These are phyloP conservation scores for Neofusicoccum cordaticola DNA, from an alignment of 2,329 filamentous ascomycete species.

Conservation along the genomic window DNA sequence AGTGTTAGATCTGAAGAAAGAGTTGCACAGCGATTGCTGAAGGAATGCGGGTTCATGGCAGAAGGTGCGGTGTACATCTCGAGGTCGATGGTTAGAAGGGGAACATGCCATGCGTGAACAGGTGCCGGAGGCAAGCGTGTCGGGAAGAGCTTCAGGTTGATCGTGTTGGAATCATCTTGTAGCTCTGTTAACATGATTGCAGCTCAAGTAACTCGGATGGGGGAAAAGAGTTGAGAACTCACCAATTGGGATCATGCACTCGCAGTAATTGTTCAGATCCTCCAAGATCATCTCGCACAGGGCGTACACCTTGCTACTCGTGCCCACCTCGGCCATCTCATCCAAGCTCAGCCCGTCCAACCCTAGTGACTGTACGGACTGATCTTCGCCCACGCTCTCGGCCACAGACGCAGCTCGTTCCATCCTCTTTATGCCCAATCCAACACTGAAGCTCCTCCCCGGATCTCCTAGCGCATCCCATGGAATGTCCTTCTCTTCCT, in stretches of 20 bases:
- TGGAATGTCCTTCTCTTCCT: slow-evolving; percentile 44
- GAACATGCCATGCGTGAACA: slow-evolving; percentile 87
- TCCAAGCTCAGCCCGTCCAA: slow-evolving; percentile 4
- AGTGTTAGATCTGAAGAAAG: slow-evolving; percentile 72
- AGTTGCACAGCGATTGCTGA: slow-evolving; percentile 36
- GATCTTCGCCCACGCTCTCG: slow-evolving; percentile 6
- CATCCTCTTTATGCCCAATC: slow-evolving; percentile 9
- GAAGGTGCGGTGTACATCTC: slow-evolving; percentile 18
- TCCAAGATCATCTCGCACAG: slow-evolving; percentile 85
- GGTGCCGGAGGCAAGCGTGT: slow-evolving; percentile 72
- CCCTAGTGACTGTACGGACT: slow-evolving; percentile 6
- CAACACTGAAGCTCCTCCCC: background rate
- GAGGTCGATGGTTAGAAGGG: slow-evolving; percentile 62
- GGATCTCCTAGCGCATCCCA: slow-evolving; percentile 8
- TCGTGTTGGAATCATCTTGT: slow-evolving; percentile 83
- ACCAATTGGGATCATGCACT: slow-evolving; percentile 98
- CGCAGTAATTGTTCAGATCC: slow-evolving; percentile 93
- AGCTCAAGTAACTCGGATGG: background rate
- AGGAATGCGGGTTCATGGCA: slow-evolving; percentile 19
- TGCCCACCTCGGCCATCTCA: slow-evolving; percentile 34
- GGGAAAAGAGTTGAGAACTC: slow-evolving; percentile 30
- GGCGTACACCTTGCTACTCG: slow-evolving; percentile 57
- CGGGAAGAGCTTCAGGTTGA: slow-evolving; percentile 95
- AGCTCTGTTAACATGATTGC: background rate
- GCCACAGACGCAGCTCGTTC: background rate